Evolutionary conservation across 768 basidiomycete species (phyloP).

Genomic region (Mrakia blollopis): DNA sequence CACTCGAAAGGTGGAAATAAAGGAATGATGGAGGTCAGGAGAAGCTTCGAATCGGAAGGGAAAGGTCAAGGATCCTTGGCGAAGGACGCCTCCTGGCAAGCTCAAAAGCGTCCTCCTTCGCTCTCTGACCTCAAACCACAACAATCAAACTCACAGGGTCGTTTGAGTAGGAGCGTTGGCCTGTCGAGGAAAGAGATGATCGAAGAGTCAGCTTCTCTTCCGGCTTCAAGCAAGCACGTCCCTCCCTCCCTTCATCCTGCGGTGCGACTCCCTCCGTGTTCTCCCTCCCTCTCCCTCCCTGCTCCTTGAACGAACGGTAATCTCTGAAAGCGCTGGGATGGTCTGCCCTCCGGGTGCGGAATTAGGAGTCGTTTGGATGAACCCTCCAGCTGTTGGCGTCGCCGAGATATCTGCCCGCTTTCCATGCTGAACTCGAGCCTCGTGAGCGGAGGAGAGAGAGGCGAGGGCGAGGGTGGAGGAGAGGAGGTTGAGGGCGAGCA

Average conservation of each 20-base stretch:
- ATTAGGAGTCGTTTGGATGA: slow-evolving; percentile 13
- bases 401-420: neutral
- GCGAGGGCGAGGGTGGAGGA: neutral
- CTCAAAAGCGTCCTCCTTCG: neutral
- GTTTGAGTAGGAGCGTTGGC: slow-evolving; percentile 26
- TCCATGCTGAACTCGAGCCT: neutral
- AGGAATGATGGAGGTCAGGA: neutral
- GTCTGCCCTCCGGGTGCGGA: neutral
- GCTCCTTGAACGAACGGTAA: neutral
- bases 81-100: neutral
- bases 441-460: neutral
- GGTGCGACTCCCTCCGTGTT: neutral
- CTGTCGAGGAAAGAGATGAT: neutral
- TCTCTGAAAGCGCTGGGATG: slow-evolving; percentile 10
- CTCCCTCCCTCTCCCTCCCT: neutral
- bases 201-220: neutral
- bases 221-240: neutral
- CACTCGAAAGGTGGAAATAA: neutral
- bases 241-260: neutral
- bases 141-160: neutral
- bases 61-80: neutral
- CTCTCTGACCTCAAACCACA: neutral
- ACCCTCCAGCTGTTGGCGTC: neutral
- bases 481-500: slow-evolving; percentile 3
- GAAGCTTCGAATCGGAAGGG: neutral